Percentiles rank a stretch among this genome's conserved stretches.
These are phyloP conservation scores for Aureobasidium sp. DNA, from an alignment of 2,329 filamentous ascomycete species.

Conservation along the genomic window DNA sequence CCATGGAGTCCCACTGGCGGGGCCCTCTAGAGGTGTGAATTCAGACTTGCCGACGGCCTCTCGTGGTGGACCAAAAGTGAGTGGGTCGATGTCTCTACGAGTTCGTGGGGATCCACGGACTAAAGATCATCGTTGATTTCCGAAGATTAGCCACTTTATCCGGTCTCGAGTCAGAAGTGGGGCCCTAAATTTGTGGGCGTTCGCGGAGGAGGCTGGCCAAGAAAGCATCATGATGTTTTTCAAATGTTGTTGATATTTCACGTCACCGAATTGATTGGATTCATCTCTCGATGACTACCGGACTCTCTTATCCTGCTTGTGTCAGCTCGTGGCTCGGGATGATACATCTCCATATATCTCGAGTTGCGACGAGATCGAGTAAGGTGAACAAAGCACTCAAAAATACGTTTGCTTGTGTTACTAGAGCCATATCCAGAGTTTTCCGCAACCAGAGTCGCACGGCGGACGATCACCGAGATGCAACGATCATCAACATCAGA, in stretches of 20 bases:
- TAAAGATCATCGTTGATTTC: background rate
- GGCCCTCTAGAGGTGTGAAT: background rate
- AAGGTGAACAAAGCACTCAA: no score
- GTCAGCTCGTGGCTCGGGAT: background rate
- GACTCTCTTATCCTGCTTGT: slow-evolving; percentile 2
- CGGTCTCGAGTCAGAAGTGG: background rate
- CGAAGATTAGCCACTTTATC: background rate
- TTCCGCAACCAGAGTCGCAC: background rate
- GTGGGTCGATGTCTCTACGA: background rate
- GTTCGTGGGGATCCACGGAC: background rate
- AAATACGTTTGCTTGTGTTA: background rate
- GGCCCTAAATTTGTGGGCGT: background rate
- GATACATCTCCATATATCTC: background rate
- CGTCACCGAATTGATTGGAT: background rate
- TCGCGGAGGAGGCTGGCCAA: background rate
- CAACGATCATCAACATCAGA: background rate
- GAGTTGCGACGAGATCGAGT: background rate
- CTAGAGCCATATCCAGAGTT: background rate
- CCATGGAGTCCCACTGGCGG: background rate
- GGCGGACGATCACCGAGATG: background rate
- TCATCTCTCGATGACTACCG: background rate
- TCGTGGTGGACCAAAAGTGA: background rate
- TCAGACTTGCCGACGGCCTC: background rate
- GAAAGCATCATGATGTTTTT: slow-evolving; percentile 1
- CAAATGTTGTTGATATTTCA: background rate